phyloP scores from a whole-genome alignment of 2,329 filamentous ascomycete genomes.

The Colletotrichum sp. region DNA sequence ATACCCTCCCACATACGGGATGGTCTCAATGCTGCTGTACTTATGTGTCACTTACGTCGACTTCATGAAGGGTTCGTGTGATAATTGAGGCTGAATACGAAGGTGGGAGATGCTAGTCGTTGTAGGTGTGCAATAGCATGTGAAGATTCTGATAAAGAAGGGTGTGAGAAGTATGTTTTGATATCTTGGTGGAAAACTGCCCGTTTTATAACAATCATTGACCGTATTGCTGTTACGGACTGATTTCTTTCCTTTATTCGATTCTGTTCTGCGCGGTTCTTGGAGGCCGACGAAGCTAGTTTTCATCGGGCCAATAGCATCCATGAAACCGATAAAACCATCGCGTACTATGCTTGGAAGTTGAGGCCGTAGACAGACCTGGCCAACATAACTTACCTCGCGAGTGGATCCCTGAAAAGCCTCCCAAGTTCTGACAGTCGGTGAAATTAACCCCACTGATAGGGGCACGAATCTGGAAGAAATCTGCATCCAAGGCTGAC shows the following conservation, averaged over 20 bases:
- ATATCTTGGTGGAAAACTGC: background rate
- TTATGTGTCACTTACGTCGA: background rate
- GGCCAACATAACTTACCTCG: fast-evolving
- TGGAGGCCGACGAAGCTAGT: background rate
- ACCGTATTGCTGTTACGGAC: too few relatives aligned
- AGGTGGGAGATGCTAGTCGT: background rate
- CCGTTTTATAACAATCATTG: too few relatives aligned
- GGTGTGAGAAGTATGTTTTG: background rate
- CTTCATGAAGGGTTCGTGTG: too few relatives aligned
- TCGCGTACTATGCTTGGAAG: background rate
- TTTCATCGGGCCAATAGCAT: background rate
- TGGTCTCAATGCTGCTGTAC: background rate
- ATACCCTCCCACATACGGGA: background rate
- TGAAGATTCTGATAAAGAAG: background rate
- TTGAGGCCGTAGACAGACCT: fast-evolving
- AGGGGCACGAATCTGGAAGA: background rate
- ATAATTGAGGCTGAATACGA: background rate
- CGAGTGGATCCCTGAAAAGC: fast-evolving
- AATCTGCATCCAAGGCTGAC: background rate
- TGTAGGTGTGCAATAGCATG: background rate
- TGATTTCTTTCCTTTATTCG: background rate
- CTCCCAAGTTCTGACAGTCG: background rate
- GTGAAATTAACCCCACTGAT: background rate
- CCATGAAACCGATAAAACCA: background rate
- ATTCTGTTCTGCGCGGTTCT: background rate